These are phyloP conservation scores for Xylariaceae sp. DNA, from an alignment of 2,329 filamentous ascomycete genomes.

Conservation along the genomic window DNA sequence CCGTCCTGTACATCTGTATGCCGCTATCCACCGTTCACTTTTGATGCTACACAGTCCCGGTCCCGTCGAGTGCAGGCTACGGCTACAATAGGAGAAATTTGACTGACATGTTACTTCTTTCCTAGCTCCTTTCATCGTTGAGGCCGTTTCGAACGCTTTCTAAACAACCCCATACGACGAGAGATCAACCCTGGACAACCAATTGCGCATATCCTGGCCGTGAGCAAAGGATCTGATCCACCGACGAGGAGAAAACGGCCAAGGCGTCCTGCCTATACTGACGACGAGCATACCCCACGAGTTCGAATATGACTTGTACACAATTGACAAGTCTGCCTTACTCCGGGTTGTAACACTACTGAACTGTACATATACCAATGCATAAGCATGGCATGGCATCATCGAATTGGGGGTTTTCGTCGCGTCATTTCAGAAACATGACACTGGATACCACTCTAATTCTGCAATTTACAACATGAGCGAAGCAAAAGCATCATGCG, in stretches of 20 bases:
- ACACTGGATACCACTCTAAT: slow-evolving; percentile 3
- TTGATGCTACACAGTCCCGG: neutral
- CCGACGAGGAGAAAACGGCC: neutral
- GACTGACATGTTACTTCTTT: neutral
- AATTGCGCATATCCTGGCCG: neutral
- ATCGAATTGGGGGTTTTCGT: neutral
- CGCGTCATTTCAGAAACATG: neutral
- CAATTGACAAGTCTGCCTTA: neutral
- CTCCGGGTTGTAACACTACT: slow-evolving; percentile 11
- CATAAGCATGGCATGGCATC: slow-evolving; percentile 2
- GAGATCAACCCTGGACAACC: neutral
- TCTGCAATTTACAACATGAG: neutral
- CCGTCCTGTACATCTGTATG: slow-evolving; percentile 73
- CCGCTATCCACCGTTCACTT: slow-evolving; percentile 7
- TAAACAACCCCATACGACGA: slow-evolving; percentile 16
- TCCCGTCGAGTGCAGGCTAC: neutral
- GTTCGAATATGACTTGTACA: neutral
- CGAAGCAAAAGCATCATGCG: neutral
- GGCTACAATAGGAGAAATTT: neutral
- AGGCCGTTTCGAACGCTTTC: slow-evolving; percentile 42
- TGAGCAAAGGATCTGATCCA: neutral
- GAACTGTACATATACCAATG: slow-evolving; percentile 7
- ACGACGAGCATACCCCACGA: neutral
- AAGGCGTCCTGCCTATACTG: too few relatives aligned
- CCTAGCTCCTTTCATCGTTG: slow-evolving; percentile 54